Evolutionary conservation across 192 early-diverging fungal species (phyloP).

Genomic region (Spizellomyces sp.): DNA sequence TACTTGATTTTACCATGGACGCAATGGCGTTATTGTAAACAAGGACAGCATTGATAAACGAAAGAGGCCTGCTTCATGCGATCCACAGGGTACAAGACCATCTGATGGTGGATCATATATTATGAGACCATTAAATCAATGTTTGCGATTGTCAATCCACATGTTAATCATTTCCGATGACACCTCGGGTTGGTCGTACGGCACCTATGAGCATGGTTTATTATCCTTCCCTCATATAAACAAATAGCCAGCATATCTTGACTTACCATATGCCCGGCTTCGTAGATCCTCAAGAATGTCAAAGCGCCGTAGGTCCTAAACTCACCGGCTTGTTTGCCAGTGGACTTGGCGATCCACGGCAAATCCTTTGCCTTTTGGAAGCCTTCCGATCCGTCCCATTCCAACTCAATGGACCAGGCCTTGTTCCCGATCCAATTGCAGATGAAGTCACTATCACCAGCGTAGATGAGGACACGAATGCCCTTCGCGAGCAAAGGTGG

Average conservation of each 20-base stretch:
- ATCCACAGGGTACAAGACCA: too few relatives aligned
- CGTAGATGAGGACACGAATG: constrained; percentile 85
- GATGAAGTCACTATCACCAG: constrained; percentile 92
- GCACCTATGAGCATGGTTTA: constrained; percentile 47
- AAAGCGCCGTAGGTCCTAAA: constrained; percentile 71
- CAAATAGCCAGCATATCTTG: background rate
- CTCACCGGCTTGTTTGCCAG: constrained; percentile 63
- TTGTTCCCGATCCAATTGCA: constrained; percentile 90
- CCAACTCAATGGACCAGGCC: constrained; percentile 82
- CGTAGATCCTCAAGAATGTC: constrained; percentile 84
- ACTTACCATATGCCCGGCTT: constrained; percentile 68
- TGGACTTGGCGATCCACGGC: constrained; percentile 67
- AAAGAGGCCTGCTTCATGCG: too few relatives aligned
- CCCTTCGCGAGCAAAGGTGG: constrained; percentile 72
- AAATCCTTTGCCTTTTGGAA: constrained; percentile 71
- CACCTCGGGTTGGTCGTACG: constrained; percentile 89
- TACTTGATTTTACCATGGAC: too few relatives aligned
- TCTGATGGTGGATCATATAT: too few relatives aligned
- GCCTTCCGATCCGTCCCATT: constrained; percentile 77
- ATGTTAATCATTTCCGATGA: constrained; percentile 85
- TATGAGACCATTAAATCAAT: background rate
- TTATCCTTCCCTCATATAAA: background rate
- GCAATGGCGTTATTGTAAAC: too few relatives aligned
- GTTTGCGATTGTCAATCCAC: constrained; percentile 58
- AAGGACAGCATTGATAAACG: too few relatives aligned